Evolutionary conservation across 1,139 yeast species (phyloP), one percentile per base, ranked within the genome.

Genomic region (Saccharomyces hybrid): DNA sequence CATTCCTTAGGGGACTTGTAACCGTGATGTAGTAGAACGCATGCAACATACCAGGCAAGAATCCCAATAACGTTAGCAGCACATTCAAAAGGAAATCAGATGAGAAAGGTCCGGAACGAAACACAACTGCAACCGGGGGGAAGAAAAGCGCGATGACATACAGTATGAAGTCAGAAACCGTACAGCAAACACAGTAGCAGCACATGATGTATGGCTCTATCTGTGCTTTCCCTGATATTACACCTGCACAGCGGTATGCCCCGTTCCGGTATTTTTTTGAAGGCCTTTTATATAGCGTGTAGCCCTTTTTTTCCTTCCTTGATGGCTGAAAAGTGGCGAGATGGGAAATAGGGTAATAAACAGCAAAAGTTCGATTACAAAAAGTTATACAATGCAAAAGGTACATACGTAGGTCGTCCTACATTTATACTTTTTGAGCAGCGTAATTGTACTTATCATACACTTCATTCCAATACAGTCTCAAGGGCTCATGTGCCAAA

Each of bases 11-110:
- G 5, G 70, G 70, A 52, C 70, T 67, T 1, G 70, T 64, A 14
- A 62, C 55, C 5, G 65, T 60, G n/a, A 69, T 62, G 52, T 62
- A 81, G 65, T 83, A 84, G 70, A 83, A 78, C 52, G 82, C 76
- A 66, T 85, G 90, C 50, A 85, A 65, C 56, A 84, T 74, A n/a
- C 97, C 97, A 0, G 97, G 97, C 54, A 90, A 67, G 70, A 80
- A 85, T 2, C 97, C 97, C 53, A 91, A 75, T 54, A 85, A 62
- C 67, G 95, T 86, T 52, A 91, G 77, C 27, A 88, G 78, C 51
- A 89, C 75, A 71, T 90, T 91, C 64, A 91, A 82, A 71, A 84
- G 76, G 60, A 86, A 58, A 52, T 69, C 72, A 23, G 62, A 56
- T 3, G 72, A 69, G 50, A 60, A 67, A 13, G 61, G 49, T 5